phyloP scores from a whole-genome alignment of 768 basidiomycete species.

The Cantharellus anzutake region DNA sequence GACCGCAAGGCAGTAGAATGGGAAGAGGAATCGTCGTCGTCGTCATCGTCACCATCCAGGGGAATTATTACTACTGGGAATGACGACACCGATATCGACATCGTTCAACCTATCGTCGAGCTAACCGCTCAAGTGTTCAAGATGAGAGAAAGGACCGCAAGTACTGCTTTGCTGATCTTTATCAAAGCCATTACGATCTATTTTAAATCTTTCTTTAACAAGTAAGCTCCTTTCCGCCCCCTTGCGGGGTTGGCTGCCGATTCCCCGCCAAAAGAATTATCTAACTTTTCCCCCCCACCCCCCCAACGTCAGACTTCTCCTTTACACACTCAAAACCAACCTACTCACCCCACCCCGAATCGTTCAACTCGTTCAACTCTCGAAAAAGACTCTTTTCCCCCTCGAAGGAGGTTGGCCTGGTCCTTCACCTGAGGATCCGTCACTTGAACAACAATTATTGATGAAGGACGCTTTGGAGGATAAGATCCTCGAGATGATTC shows the following conservation, averaged over 20 bases:
- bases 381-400: constrained; percentile 67
- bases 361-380: constrained; percentile 30
- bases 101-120: not conserved
- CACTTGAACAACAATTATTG: constrained; percentile 49
- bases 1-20: no score
- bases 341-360: constrained; percentile 35
- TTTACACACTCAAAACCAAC: constrained; percentile 38
- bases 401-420: constrained; percentile 49
- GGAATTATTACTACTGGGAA: no score
- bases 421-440: constrained; percentile 51
- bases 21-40: no score
- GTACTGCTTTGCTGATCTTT: constrained; percentile 26
- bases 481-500: constrained; percentile 24
- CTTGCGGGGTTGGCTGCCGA: not conserved
- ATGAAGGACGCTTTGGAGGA: constrained; percentile 27
- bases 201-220: constrained; percentile 38
- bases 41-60: no score
- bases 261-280: not conserved
- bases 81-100: no score
- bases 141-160: constrained; percentile 18
- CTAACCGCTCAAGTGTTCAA: not conserved
- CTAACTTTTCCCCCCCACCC: no score
- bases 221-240: constrained; percentile 20
- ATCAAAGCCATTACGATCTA: constrained; percentile 28
- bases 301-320: constrained; percentile 53